phyloP scores from a whole-genome alignment of 2,329 filamentous ascomycete species.

The Alternaria sp. region DNA sequence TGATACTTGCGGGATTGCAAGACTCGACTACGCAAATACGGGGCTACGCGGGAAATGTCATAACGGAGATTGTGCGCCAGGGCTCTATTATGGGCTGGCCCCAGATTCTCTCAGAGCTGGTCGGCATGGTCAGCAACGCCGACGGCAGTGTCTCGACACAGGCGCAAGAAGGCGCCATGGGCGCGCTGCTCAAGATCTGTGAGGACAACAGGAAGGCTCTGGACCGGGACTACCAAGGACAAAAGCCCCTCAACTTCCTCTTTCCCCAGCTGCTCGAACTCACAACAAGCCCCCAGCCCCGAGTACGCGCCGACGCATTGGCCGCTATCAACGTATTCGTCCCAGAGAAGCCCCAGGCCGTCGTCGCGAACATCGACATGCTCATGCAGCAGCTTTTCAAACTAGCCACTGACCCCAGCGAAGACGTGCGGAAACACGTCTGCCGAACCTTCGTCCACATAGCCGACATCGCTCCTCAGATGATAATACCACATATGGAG shows the following conservation, averaged over 20 bases:
- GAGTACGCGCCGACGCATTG: constrained; percentile 80
- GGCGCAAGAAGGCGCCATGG: constrained; percentile 91
- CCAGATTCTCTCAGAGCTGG: constrained; percentile 81
- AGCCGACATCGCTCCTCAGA: constrained; percentile 87
- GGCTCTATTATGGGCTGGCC: constrained; percentile 92
- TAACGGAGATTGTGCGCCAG: constrained; percentile 85
- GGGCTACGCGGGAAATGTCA: constrained; percentile 88
- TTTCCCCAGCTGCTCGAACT: constrained; percentile 91
- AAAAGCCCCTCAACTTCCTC: constrained; percentile 85
- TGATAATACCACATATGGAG: constrained; percentile 84
- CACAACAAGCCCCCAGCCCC: constrained; percentile 75
- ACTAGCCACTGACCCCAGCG: constrained; percentile 75
- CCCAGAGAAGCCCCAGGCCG: constrained; percentile 79
- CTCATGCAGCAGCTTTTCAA: constrained; percentile 84
- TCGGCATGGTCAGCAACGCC: constrained; percentile 78
- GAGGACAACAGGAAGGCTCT: constrained; percentile 91
- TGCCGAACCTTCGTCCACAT: constrained; percentile 92
- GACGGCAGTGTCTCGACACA: constrained; percentile 70
- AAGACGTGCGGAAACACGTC: constrained; percentile 88
- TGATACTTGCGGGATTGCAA: constrained; percentile 78
- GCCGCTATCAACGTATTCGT: constrained; percentile 92
- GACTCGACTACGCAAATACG: constrained; percentile 84
- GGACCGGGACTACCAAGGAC: constrained; percentile 85
- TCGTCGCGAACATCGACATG: constrained; percentile 79
- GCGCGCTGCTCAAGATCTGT: constrained; percentile 91